Percentiles rank a stretch among this genome's conserved stretches.
Conservation (phyloP, 345 rosid species). For the Noccaea bulbosa region DNA sequence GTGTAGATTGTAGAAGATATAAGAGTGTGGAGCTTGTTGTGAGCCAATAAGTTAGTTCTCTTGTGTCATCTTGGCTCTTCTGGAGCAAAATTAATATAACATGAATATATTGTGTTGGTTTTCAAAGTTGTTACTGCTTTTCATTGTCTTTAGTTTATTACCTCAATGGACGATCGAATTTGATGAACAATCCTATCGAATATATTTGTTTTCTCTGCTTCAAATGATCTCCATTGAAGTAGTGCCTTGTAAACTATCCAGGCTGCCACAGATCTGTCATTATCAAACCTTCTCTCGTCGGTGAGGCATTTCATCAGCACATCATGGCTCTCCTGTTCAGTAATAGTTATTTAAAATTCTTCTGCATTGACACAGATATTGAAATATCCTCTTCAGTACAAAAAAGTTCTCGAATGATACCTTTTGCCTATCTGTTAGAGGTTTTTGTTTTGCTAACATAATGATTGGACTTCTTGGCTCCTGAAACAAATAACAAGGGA, state of each 20-base stretch:
- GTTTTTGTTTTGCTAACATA: slow-evolving; percentile 54
- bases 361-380: slow-evolving; percentile 11
- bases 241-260: slow-evolving; percentile 58
- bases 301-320: slow-evolving; percentile 54
- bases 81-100: slow-evolving; percentile 30
- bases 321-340: slow-evolving; percentile 63
- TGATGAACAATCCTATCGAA: slow-evolving; percentile 61
- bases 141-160: slow-evolving; percentile 18
- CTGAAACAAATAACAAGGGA: slow-evolving; percentile 43
- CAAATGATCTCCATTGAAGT: slow-evolving; percentile 71
- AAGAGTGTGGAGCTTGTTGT: slow-evolving; percentile 66
- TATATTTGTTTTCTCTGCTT: slow-evolving; percentile 65
- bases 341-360: background rate
- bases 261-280: slow-evolving; percentile 60
- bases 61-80: slow-evolving; percentile 55
- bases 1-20: slow-evolving; percentile 62
- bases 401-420: slow-evolving; percentile 40
- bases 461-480: slow-evolving; percentile 45
- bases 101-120: slow-evolving; percentile 10
- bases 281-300: slow-evolving; percentile 55
- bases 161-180: slow-evolving; percentile 59
- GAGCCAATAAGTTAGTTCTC: slow-evolving; percentile 66
- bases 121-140: slow-evolving; percentile 2
- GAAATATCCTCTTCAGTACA: slow-evolving; percentile 6
- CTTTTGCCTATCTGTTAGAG: slow-evolving; percentile 63